Percentiles rank a stretch among this genome's conserved stretches.
These are phyloP conservation scores for Hygrophila difformis DNA, from an alignment of 257 asterid species.

Conservation along the genomic window DNA sequence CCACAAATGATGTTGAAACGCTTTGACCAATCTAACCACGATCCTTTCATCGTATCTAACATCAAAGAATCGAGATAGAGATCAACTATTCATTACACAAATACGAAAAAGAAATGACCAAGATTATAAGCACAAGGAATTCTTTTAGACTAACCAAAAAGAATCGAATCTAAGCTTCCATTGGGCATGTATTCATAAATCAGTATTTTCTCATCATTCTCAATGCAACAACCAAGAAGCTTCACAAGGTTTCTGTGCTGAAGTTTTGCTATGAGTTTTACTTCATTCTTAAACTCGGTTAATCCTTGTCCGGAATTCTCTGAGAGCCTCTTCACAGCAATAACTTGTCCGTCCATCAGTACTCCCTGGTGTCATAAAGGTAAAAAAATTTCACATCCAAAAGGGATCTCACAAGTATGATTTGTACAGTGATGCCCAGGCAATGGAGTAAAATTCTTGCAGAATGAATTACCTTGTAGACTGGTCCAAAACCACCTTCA, in stretches of 20 bases:
- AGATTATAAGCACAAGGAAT: neutral
- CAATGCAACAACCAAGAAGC: constrained; percentile 28
- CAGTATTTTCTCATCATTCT: constrained; percentile 24
- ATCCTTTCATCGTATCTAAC: constrained; percentile 2
- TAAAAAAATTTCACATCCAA: no score
- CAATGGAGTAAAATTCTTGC: no score
- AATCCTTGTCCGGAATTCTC: constrained; percentile 27
- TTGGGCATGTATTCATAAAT: constrained; percentile 33
- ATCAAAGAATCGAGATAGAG: neutral
- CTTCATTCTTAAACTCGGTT: constrained; percentile 30
- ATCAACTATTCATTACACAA: neutral
- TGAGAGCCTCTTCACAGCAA: constrained; percentile 34
- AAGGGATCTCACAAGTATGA: no score
- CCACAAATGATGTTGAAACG: constrained; percentile 20
- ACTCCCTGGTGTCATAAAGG: constrained; percentile 19
- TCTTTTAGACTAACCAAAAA: constrained; percentile 17
- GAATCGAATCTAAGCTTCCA: constrained; percentile 20
- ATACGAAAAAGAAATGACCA: neutral
- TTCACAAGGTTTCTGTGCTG: constrained; percentile 33
- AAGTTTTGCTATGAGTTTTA: constrained; percentile 24
- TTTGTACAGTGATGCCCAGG: no score
- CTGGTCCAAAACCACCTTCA: constrained; percentile 42
- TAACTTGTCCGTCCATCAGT: constrained; percentile 18
- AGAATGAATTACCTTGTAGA: constrained; percentile 21
- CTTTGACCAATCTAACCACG: constrained; percentile 14